Base-by-base conservation (phyloP, 371 early-diverging fungal genomes). In the Fennellomyces sp. region DNA sequence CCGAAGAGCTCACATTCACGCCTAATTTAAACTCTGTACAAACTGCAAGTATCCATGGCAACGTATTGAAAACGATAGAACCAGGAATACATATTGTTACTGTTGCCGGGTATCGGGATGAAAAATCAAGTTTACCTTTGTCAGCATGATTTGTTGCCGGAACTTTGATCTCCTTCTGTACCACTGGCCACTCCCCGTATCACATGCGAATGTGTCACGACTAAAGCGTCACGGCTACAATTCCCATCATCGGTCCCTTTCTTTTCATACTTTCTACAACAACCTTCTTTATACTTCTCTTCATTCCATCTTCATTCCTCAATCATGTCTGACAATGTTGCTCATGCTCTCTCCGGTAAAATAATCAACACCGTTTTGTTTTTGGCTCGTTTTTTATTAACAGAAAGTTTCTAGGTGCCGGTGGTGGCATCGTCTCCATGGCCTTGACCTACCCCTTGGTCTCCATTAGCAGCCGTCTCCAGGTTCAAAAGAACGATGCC, bases 341-440 rank as follows among this genome's bases (percentile, higher is more conserved):
- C 92, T 69, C 95, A 96, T 80, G 96, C 96, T 56, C 82, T 95
- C 12, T 56, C 60, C 33, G 53, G 60, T 63, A 57, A 55, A 15
- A 23, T 23, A 33, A 33, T 33, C 8, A 33, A 35, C 51, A 13
- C 29, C 25, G 28, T 35, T 49, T 6, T 23, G 19, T 17, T 27
- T 53, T 19, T 45, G 5, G 8, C 1, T 47, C 15, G 19, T 27
- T 25, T 39, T 17, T n/a, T 17, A 41, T 21, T 52, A 15, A 38
- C 29, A 49, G 29, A 31, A 33, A 38, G 13, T 49, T 28, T 56
- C 17, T 49, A 92, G 97, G 96, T 73, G 96, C 96, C 69, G 96
- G 94, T 69, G 97, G 97, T 61, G 97, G 97, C 64, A 93, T 95
- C 73, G 86, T 94, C 78, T 87, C 93, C 59, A 95, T 96, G 96